Percentiles rank a stretch among this genome's conserved stretches.
These are phyloP conservation scores for Silene conica DNA, from an alignment of 148 eudicot species.

Conservation along the genomic window DNA sequence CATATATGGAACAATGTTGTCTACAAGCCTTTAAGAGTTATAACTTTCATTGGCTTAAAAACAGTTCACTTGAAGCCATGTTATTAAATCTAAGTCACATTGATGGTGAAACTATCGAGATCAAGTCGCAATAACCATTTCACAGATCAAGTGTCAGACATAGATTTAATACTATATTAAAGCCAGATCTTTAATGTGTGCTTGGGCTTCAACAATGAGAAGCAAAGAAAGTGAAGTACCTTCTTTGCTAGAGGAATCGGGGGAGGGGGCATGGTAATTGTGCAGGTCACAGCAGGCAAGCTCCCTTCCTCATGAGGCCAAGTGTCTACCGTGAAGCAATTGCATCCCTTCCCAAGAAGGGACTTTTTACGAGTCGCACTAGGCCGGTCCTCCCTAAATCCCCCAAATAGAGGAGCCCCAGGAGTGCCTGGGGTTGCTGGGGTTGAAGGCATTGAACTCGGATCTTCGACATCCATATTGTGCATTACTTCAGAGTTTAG, in stretches of 20 bases:
- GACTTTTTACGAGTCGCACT: slow-evolving; percentile 36
- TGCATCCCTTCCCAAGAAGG: slow-evolving; percentile 49
- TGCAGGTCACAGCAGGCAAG: slow-evolving; percentile 67
- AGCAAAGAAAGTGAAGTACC: slow-evolving; percentile 31
- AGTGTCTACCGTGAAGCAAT: slow-evolving; percentile 68
- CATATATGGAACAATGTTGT: neutral
- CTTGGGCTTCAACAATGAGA: neutral
- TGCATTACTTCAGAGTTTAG: slow-evolving; percentile 3
- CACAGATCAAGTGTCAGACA: neutral
- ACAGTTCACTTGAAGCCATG: neutral
- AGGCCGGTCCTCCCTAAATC: slow-evolving; percentile 41
- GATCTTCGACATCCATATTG: slow-evolving; percentile 58
- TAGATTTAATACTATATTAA: neutral
- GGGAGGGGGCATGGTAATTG: slow-evolving; percentile 58
- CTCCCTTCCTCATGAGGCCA: slow-evolving; percentile 72
- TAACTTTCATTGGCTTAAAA: neutral
- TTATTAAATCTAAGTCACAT: neutral
- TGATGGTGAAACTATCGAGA: neutral
- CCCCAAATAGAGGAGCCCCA: slow-evolving; percentile 76
- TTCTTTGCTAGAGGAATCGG: slow-evolving; percentile 84
- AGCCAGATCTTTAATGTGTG: neutral
- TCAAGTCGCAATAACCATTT: neutral
- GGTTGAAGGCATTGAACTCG: slow-evolving; percentile 62
- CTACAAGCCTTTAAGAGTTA: neutral
- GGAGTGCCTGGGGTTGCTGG: slow-evolving; percentile 20